These are phyloP conservation scores for Cryptosporidium muris DNA, from an alignment of 169 alveolate genomes.

Conservation along the genomic window DNA sequence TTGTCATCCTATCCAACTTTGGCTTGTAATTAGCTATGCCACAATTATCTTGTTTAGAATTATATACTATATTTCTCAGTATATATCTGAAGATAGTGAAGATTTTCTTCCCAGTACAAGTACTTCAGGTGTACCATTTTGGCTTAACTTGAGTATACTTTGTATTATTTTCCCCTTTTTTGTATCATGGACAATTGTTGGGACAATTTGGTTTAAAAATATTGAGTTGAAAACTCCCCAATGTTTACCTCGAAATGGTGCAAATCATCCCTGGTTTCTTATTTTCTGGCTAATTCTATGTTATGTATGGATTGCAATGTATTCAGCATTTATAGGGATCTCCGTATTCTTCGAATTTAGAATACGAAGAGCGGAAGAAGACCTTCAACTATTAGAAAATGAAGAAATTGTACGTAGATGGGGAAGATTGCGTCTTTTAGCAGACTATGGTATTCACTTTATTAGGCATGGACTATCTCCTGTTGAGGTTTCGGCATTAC, in stretches of 20 bases:
- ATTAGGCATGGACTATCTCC: slow-evolving; percentile 78
- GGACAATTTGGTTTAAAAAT: slow-evolving; percentile 78
- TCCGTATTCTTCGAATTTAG: slow-evolving; percentile 75
- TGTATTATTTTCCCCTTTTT: slow-evolving; percentile 78
- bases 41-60: slow-evolving; percentile 77
- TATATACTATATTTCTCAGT: slow-evolving; percentile 77
- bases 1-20: slow-evolving; percentile 78
- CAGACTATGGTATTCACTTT: slow-evolving; percentile 80
- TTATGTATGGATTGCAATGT: slow-evolving; percentile 79
- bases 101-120: slow-evolving; percentile 75
- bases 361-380: slow-evolving; percentile 77
- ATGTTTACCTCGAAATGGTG: slow-evolving; percentile 74
- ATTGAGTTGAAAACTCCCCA: slow-evolving; percentile 76
- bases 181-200: slow-evolving; percentile 78
- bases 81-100: slow-evolving; percentile 78
- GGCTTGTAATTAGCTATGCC: slow-evolving; percentile 79
- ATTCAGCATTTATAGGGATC: slow-evolving; percentile 77
- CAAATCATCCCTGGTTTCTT: slow-evolving; percentile 83
- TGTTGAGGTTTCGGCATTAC: slow-evolving; percentile 54
- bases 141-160: slow-evolving; percentile 76
- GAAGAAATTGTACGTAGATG: slow-evolving; percentile 76
- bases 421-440: slow-evolving; percentile 76
- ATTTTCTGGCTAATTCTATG: slow-evolving; percentile 80
- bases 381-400: slow-evolving; percentile 74
- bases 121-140: slow-evolving; percentile 78